A percentile compares a stretch with the other conserved stretches of the same genome.
Evolutionary conservation across 352 stramenopile species (phyloP).

Genomic region (Phytophthora citrophthora): DNA sequence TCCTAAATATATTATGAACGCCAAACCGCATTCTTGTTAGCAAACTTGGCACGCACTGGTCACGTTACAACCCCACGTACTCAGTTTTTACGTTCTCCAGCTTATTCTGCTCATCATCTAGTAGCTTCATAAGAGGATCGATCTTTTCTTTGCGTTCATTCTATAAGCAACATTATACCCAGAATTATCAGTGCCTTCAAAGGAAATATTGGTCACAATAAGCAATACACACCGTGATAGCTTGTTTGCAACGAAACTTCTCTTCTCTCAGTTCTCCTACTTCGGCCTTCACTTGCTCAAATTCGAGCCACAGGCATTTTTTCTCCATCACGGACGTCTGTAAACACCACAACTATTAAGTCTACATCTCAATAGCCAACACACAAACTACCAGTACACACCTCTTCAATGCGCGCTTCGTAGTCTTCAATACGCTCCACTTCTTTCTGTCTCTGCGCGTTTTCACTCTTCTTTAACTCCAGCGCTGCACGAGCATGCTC

Average conservation of each 20-base stretch:
- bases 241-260: constrained; percentile 72
- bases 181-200: background rate
- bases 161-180: constrained; percentile 29
- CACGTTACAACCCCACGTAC: constrained; percentile 34
- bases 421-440: constrained; percentile 87
- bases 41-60: background rate
- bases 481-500: constrained; percentile 65
- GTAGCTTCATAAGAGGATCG: constrained; percentile 62
- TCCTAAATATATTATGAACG: constrained; percentile 39
- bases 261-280: constrained; percentile 72
- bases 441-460: constrained; percentile 80
- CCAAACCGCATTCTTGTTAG: background rate
- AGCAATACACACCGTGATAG: constrained; percentile 57
- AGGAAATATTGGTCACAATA: background rate
- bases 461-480: constrained; percentile 88
- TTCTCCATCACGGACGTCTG: constrained; percentile 88
- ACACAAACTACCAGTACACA: constrained; percentile 16
- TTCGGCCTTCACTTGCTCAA: constrained; percentile 75
- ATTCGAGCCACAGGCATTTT: constrained; percentile 87
- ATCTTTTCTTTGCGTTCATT: constrained; percentile 72
- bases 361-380: background rate
- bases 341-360: constrained; percentile 1
- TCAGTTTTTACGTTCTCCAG: constrained; percentile 65
- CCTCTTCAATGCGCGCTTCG: constrained; percentile 80
- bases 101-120: constrained; percentile 75